Conservation (phyloP, 495 filamentous ascomycete species). For the Tetracladium marchalianum region DNA sequence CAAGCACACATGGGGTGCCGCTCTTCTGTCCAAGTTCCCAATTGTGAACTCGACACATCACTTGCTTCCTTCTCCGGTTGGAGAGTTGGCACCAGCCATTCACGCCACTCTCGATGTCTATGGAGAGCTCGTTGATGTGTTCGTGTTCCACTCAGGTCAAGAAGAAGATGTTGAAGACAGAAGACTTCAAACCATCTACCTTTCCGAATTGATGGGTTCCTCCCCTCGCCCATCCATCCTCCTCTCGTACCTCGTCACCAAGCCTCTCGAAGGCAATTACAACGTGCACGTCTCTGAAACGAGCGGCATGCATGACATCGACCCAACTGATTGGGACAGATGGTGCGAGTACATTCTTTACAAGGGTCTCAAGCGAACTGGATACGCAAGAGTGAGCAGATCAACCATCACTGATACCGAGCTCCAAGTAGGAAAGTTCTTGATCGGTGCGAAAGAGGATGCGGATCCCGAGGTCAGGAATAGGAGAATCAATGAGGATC, state of each 20-base stretch:
- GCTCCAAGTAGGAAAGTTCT: slow-evolving; percentile 93
- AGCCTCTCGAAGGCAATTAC: slow-evolving; percentile 88
- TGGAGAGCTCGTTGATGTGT: slow-evolving; percentile 80
- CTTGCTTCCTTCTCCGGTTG: slow-evolving; percentile 82
- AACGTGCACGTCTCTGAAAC: slow-evolving; percentile 84
- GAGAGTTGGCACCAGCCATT: slow-evolving; percentile 93
- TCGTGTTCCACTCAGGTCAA: slow-evolving; percentile 98
- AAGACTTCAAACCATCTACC: slow-evolving; percentile 76
- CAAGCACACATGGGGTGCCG: slow-evolving; percentile 97
- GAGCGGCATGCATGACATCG: slow-evolving; percentile 93
- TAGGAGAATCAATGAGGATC: slow-evolving; percentile 47
- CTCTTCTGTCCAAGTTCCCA: slow-evolving; percentile 92
- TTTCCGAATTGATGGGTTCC: slow-evolving; percentile 79
- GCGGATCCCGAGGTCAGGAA: slow-evolving; percentile 39
- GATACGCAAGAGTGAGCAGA: slow-evolving; percentile 82
- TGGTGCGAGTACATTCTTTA: slow-evolving; percentile 99
- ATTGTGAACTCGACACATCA: slow-evolving; percentile 97
- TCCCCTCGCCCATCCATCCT: slow-evolving; percentile 74
- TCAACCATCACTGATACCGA: slow-evolving; percentile 96
- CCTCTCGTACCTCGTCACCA: slow-evolving; percentile 86
- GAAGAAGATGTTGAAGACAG: slow-evolving; percentile 96
- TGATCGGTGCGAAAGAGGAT: slow-evolving; percentile 61
- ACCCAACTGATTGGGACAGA: slow-evolving; percentile 86
- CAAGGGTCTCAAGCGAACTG: slow-evolving; percentile 76
- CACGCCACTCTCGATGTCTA: slow-evolving; percentile 92